Evolutionary conservation across 169 alveolate genomes (phyloP), one percentile per base, ranked within the genome.

Genomic region (Cryptosporidium viatorum): DNA sequence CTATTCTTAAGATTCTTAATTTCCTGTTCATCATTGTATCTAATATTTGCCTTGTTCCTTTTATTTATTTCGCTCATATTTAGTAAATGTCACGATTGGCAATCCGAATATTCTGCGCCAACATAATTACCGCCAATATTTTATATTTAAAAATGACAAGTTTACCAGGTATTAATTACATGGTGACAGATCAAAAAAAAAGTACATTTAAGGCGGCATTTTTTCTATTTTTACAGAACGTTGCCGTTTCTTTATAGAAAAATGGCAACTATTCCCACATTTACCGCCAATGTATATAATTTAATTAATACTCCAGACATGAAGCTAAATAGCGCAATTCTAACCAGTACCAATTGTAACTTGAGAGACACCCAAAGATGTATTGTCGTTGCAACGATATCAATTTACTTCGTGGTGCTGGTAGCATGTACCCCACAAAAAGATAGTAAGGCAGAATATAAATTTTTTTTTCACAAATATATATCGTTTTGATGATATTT

Each of bases 21-120:
- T 65, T 91, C 93, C 29, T 55, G 26, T 9, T 59, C 75, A 52
- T 86, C 93, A 39, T 73, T 91, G 35, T 91, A 73, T 71, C 84
- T 75, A 52, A 55, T 71, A 45, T 80, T 89, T 12, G 31, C 26
- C 59, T 43, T 43, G 21, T 84, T 75, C 48, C 52, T 85, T 59
- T 31, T 51, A 69, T 23, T 69, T 31, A 70, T 16, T 31, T 52
- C 50, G 5, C 37, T 52, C 86, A 73, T 73, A 23, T 65, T 37
- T 37, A 48, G 35, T 23, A n/a, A 69, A 71, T 52, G 86, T 73
- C 86, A 73, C 10, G 31, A 41, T 73, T 73, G 55, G 48, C 84
- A 41, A 45, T 43, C 62, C 41, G 45, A 33, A 23, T 43, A 70
- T 26, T 41, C 33, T 70, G 84, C 84, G 65, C 69, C 67, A 41